Evolutionary conservation across 1,284 basidiomycete species (phyloP), one percentile per base, ranked within the genome.

Genomic region (Puccinia coronata): DNA sequence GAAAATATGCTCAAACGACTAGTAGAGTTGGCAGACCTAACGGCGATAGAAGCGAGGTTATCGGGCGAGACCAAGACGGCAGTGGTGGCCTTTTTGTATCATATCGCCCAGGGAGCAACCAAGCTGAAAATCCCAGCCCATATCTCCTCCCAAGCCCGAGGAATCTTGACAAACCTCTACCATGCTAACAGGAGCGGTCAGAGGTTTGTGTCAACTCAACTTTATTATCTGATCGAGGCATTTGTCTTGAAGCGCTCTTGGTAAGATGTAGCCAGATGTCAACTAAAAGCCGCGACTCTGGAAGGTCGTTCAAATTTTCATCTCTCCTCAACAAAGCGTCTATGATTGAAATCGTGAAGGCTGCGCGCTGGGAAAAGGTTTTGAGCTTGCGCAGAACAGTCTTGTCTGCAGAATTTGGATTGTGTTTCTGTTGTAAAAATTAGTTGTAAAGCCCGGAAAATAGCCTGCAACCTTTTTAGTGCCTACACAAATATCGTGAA

Each of bases 51-150:
- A 6, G n/a, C 23, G 16, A 18, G 49, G 8, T 41, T 43, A 16
- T 49, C 67, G 36, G 23, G 41, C 16, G 67, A 70, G 41, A 70
- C 43, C 9, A 70, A 18, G 28, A 49, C 67, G n/a, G 23, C 67
- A n/a, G 67, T 25, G 3, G 23, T 70, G 11, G 67, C 28, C 9
- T 6, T 70, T 28, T 70, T 70, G 28, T 23, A 70, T 28, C 67
- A 70, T 31, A 49, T 70, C 67, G 31, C 41, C 41, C 67, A 70
- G 34, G 14, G n/a, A 34, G 43, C 25, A 34, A 31, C 3, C 9
- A 43, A 18, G 34, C 39, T 47, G 9, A 34, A n/a, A n/a, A n/a
- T 70, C 14, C 43, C 67, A 1, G 23, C 18, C 2, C 5, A 34
- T 3, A 43, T 70, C 14, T 5, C 23, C 18, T 16, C 28, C 5